Conservation (phyloP, 139 green algal genomes). For the Diplosphaera chodatii region DNA sequence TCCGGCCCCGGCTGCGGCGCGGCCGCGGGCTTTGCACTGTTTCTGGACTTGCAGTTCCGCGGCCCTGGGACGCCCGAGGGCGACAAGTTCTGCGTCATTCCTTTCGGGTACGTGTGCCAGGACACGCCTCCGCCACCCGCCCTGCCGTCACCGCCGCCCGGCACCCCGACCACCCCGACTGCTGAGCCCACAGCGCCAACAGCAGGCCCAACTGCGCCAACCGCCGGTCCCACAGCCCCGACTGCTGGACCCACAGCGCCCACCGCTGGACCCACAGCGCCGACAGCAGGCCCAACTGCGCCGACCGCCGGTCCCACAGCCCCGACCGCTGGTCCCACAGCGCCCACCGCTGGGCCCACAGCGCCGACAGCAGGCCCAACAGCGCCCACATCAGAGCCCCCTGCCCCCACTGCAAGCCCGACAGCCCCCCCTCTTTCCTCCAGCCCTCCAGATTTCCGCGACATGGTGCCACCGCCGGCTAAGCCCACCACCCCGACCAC, state of each 20-base stretch:
- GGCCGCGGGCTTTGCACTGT: not conserved
- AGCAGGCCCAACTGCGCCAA: not conserved
- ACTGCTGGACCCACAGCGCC: too few species aligned
- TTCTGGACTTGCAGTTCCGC: not conserved
- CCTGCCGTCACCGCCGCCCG: too few species aligned
- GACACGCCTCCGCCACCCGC: not conserved
- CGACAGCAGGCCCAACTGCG: not conserved
- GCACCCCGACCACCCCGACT: not conserved
- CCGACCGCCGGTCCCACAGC: not conserved
- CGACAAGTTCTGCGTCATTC: not conserved
- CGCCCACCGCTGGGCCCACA: too few species aligned
- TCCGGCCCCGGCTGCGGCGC: not conserved
- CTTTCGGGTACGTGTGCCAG: not conserved
- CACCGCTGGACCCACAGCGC: not conserved
- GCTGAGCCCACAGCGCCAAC: not conserved
- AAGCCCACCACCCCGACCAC: not conserved
- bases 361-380: too few species aligned
- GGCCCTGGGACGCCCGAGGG: not conserved
- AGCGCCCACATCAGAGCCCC: too few species aligned
- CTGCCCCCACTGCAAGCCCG: not conserved
- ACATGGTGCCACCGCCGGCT: not conserved
- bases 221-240: not conserved
- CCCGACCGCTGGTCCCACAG: too few species aligned
- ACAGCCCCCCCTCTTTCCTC: not conserved
- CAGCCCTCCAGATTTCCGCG: too few species aligned